Evolutionary conservation across 345 rosid genomes (phyloP).

Genomic region (Populus alba): DNA sequence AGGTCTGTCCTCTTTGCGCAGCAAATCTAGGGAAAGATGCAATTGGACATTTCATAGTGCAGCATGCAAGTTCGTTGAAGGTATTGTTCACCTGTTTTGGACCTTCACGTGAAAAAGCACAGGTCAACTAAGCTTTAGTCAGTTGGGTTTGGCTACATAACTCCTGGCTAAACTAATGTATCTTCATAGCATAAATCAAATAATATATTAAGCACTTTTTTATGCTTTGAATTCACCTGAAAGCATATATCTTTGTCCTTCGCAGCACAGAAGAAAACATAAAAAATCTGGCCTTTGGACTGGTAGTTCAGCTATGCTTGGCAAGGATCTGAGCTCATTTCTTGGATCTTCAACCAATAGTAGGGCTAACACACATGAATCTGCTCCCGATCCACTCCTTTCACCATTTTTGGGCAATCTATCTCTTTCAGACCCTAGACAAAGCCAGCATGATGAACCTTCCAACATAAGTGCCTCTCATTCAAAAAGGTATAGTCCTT

Average conservation of each 20-base stretch:
- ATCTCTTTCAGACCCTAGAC: slow-evolving; percentile 24
- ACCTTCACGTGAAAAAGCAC: background rate
- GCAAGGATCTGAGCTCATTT: slow-evolving; percentile 47
- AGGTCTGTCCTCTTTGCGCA: slow-evolving; percentile 72
- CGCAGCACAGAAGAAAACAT: slow-evolving; percentile 50
- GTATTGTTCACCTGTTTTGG: slow-evolving; percentile 22
- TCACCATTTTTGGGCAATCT: slow-evolving; percentile 40
- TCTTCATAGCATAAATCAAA: background rate
- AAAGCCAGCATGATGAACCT: slow-evolving; percentile 29
- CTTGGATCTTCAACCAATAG: slow-evolving; percentile 35
- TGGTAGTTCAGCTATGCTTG: slow-evolving; percentile 38
- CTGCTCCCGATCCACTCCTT: slow-evolving; percentile 41
- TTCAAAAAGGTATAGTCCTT: slow-evolving; percentile 37
- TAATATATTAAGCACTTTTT: background rate
- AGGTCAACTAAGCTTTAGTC: background rate
- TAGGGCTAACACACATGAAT: slow-evolving; percentile 26
- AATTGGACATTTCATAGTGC: slow-evolving; percentile 50
- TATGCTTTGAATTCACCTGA: slow-evolving; percentile 12
- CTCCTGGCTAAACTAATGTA: background rate
- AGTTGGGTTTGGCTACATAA: background rate
- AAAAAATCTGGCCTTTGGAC: slow-evolving; percentile 32
- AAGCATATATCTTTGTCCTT: slow-evolving; percentile 10
- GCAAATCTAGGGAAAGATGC: slow-evolving; percentile 58
- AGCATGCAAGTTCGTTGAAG: slow-evolving; percentile 50
- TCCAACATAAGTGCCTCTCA: slow-evolving; percentile 9